A percentile compares a stretch with the other conserved stretches of the same genome.
Evolutionary conservation across 306 rosid species (phyloP).

Genomic region (Castanospermum australe): DNA sequence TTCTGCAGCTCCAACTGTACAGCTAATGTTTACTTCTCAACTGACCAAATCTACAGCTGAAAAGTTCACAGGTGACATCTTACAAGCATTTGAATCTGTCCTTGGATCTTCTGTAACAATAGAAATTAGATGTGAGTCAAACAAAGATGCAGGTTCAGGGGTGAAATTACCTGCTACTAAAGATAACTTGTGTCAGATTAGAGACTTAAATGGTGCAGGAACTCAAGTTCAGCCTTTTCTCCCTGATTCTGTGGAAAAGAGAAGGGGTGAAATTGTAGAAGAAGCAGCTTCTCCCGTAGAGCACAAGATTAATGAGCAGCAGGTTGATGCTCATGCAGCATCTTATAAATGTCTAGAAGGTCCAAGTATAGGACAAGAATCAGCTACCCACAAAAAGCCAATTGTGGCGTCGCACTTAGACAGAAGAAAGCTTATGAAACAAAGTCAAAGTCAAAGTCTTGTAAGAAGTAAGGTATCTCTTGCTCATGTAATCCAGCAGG

Average conservation of each 20-base stretch:
- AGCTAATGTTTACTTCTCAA: constrained; percentile 74
- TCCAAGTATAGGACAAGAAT: constrained; percentile 37
- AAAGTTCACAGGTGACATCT: constrained; percentile 68
- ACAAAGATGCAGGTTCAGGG: constrained; percentile 47
- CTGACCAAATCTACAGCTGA: constrained; percentile 81
- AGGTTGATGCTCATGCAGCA: constrained; percentile 37
- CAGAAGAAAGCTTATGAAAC: constrained; percentile 54
- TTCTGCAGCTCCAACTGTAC: constrained; percentile 89
- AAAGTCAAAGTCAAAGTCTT: constrained; percentile 70
- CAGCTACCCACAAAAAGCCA: constrained; percentile 46
- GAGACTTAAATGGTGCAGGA: constrained; percentile 44
- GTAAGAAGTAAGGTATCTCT: constrained; percentile 95
- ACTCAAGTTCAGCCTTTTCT: constrained; percentile 41
- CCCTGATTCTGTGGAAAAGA: constrained; percentile 42
- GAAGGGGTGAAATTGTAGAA: constrained; percentile 81
- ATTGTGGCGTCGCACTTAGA: constrained; percentile 42
- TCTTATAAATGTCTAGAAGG: constrained; percentile 47
- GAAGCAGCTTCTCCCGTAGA: constrained; percentile 61
- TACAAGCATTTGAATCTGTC: constrained; percentile 79
- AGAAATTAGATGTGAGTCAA: constrained; percentile 77
- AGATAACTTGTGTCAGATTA: constrained; percentile 50
- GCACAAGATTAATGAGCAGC: constrained; percentile 43
- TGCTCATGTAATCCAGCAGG: constrained; percentile 98
- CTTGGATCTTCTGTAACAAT: constrained; percentile 77
- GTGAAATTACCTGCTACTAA: constrained; percentile 47